Evolutionary conservation across 139 green algal species (phyloP), one percentile per base, ranked within the genome.

Genomic region (Edaphochlamys debaryana): DNA sequence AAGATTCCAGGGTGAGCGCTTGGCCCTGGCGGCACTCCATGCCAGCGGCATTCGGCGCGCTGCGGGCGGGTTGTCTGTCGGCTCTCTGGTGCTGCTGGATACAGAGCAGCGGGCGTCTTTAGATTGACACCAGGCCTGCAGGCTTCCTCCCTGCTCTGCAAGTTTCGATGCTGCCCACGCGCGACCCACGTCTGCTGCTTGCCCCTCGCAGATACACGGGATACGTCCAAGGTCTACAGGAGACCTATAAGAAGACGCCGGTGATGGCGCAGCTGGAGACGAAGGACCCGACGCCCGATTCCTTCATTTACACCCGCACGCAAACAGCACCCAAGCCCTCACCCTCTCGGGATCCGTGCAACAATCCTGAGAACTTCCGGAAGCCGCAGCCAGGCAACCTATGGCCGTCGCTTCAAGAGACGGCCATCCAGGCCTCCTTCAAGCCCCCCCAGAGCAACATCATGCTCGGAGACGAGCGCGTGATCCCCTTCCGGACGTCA

Each of bases 241-340:
- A 90, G 75, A 94, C 91, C 7, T 95, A 93, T 84, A 94, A 92
- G 70, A 94, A 93, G 80, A 96, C 94, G 8, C 92, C 92, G 0
- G 87, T 95, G 42, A 88, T 88, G 83, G 89, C 89, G 13, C 94
- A 96, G 87, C 70, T 92, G 30, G 88, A 94, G 84, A 92, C 89
- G 19, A 92, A 90, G 82, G 68, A 88, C 34, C 92, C 94, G 13
- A 42, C 82, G 29, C 69, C 68, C 1, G 84, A 92, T 22, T 92
- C 85, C 38, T 95, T 95, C 85, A 86, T 96, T 37, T 86, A 92
- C 82, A 94, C 90, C 7, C 87, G 93, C 54, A 90, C 86, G 29
- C 62, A 69, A 22, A 80, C 79, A 29, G 52, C 60, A 15, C 69
- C 76, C 38, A 85, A 84, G 72, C 56, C 79, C 20, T 82, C 81